Percentiles rank a stretch among this genome's conserved stretches.
phyloP scores from a whole-genome alignment of 805 yeast genomes.

The Candida morakotiae region DNA sequence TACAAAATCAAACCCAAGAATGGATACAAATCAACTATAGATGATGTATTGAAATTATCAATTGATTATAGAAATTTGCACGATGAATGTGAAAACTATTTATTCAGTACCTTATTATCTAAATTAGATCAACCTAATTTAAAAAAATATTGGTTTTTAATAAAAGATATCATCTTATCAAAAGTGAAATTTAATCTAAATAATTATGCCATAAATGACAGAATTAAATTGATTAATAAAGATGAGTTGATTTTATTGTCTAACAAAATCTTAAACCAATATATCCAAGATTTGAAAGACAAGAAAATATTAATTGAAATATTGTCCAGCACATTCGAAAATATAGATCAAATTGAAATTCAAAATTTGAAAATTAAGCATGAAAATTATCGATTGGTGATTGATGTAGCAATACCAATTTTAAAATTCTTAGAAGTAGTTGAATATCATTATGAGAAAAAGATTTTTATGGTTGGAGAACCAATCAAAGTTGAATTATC shows the following conservation, averaged over 20 bases:
- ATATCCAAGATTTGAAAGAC: conserved; percentile 11
- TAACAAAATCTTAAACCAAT: conserved; percentile 11
- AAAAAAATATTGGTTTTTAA: conserved; percentile 18
- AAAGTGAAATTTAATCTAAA: conserved; percentile 25
- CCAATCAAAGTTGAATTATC: conserved; percentile 46
- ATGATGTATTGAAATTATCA: conserved; percentile 38
- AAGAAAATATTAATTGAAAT: conserved; percentile 9
- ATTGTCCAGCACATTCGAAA: conserved; percentile 1
- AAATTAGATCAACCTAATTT: conserved; percentile 7
- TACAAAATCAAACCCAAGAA: conserved; percentile 42
- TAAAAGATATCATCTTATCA: conserved; percentile 16
- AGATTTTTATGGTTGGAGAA: conserved; percentile 58
- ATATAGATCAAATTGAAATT: no score
- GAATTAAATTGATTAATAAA: conserved; percentile 16
- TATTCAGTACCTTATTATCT: background rate
- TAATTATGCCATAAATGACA: conserved; percentile 21
- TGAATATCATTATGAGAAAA: conserved; percentile 38
- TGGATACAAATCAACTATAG: conserved; percentile 13
- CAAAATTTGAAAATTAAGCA: background rate
- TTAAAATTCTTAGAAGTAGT: conserved; percentile 59
- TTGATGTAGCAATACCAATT: conserved; percentile 61
- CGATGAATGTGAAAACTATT: conserved; percentile 35
- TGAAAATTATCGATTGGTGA: conserved; percentile 25
- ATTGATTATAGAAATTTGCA: conserved; percentile 45
- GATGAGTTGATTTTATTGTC: conserved; percentile 13